These are phyloP conservation scores for Kwoniella shandongensis DNA, from an alignment of 768 basidiomycete genomes.

Conservation along the genomic window DNA sequence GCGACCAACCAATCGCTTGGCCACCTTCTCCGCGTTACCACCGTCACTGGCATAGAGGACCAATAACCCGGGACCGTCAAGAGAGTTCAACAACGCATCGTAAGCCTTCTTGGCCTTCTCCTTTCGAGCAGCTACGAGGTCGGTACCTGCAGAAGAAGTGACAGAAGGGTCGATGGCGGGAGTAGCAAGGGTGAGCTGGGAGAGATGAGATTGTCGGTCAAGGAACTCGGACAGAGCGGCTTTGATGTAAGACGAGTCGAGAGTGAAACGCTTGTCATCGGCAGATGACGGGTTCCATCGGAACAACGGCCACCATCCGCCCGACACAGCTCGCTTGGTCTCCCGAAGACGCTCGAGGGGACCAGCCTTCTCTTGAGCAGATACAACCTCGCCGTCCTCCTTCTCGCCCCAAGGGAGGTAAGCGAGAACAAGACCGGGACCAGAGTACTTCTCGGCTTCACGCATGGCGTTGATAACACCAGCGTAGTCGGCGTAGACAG, in stretches of 20 bases:
- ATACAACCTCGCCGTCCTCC: slow-evolving; percentile 58
- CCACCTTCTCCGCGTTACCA: slow-evolving; percentile 92
- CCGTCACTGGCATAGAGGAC: slow-evolving; percentile 95
- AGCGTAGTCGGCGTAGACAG: slow-evolving; percentile 91
- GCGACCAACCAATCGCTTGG: slow-evolving; percentile 78
- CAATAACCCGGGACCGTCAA: slow-evolving; percentile 84
- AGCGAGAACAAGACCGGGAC: slow-evolving; percentile 88
- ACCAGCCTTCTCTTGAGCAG: slow-evolving; percentile 55
- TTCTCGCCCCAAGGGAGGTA: slow-evolving; percentile 80
- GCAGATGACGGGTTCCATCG: slow-evolving; percentile 93
- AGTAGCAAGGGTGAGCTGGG: slow-evolving; percentile 75
- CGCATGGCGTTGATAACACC: slow-evolving; percentile 87
- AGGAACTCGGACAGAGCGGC: slow-evolving; percentile 90
- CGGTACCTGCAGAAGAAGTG: slow-evolving; percentile 79
- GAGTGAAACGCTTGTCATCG: slow-evolving; percentile 69
- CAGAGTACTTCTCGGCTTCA: slow-evolving; percentile 85
- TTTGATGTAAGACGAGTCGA: slow-evolving; percentile 93
- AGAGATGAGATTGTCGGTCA: slow-evolving; percentile 93
- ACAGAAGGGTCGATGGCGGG: slow-evolving; percentile 79
- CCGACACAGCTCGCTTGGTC: slow-evolving; percentile 93
- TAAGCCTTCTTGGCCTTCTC: slow-evolving; percentile 79
- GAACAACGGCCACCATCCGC: slow-evolving; percentile 97
- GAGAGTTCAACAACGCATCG: slow-evolving; percentile 72
- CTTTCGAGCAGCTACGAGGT: slow-evolving; percentile 77
- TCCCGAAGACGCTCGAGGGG: slow-evolving; percentile 93